Conservation (phyloP, 352 stramenopile genomes). For the Phytopythium aichiense region DNA sequence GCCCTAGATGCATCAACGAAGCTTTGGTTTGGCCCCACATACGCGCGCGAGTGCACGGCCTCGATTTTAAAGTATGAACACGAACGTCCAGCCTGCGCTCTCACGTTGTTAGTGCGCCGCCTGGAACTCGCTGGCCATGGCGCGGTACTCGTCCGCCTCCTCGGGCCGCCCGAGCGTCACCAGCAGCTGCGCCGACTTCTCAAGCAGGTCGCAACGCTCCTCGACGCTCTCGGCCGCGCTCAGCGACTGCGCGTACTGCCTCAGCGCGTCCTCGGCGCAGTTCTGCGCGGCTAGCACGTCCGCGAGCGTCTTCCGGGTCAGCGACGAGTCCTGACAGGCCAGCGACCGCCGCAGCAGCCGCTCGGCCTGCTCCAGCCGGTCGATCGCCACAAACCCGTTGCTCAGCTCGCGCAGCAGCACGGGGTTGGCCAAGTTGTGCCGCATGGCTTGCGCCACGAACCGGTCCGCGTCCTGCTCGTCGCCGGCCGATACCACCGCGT, state of each 20-base stretch:
- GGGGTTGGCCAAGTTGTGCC: slow-evolving; percentile 55
- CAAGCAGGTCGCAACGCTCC: slow-evolving; percentile 46
- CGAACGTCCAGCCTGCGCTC: neutral
- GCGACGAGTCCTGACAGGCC: slow-evolving; percentile 60
- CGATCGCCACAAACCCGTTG: slow-evolving; percentile 72
- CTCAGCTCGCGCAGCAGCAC: slow-evolving; percentile 74
- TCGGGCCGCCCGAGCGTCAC: slow-evolving; percentile 65
- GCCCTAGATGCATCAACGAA: neutral
- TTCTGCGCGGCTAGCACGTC: slow-evolving; percentile 79
- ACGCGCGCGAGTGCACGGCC: slow-evolving; percentile 7
- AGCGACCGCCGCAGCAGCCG: slow-evolving; percentile 60
- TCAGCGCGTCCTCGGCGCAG: slow-evolving; percentile 66
- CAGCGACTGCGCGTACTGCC: slow-evolving; percentile 64
- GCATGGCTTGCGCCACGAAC: slow-evolving; percentile 57
- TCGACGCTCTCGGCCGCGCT: slow-evolving; percentile 26
- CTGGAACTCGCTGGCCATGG: slow-evolving; percentile 52
- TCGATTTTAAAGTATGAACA: neutral
- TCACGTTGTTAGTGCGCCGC: neutral
- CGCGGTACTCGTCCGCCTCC: slow-evolving; percentile 59
- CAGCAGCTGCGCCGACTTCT: slow-evolving; percentile 59
- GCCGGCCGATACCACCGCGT: slow-evolving; percentile 17
- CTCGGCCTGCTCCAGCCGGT: slow-evolving; percentile 73
- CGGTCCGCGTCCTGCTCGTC: slow-evolving; percentile 42
- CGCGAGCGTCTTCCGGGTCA: slow-evolving; percentile 72
- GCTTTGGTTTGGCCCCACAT: neutral